Base-by-base conservation (phyloP, 768 basidiomycete species). In the Pleurotus ostreatus region DNA sequence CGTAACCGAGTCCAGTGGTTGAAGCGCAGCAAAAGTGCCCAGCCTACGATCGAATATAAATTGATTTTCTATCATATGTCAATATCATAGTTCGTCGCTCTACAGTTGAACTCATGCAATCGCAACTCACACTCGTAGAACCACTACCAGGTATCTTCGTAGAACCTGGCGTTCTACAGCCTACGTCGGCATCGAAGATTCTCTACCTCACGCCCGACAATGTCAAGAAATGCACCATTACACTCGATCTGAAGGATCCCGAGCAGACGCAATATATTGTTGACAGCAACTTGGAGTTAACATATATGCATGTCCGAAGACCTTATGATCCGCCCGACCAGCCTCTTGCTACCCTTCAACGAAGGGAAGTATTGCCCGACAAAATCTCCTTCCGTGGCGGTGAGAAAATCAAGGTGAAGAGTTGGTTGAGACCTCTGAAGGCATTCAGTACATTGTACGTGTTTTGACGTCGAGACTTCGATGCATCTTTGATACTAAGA, bases 281-380 rank as follows among this genome's bases (percentile, higher is more conserved):
- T 37, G 38, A 51, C 15, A 54, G 39, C 23, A 53, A 55, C 34
- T 4, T 25, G 1, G 44, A 44, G 1, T 49, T 58, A 41, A 40
- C 45, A 6, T 46, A 57, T 34, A 49, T 34, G 22, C 25, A 23
- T n/a, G 18, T 60, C 37, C 34, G 48, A 44, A 7, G 48, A 43
- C 22, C 38, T 18, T 55, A 40, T n/a, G 44, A 56, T n/a, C 30
- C 7, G 9, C 30, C 30, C 30, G 41, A 55, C 46, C 41, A 23
- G 0, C 66, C 65, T 5, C 40, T 67, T 9, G 63, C 61, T 7
- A 48, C 61, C 4, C 51, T 60, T 30, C 59, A 64, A 30, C 47
- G 61, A 41, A 57, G 61, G 30, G 65, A 61, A 2, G 53, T 67
- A 12, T 45, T 67, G 18, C 60, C 66, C n/a, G 65, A 66, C 46